Evolutionary conservation across 2,329 filamentous ascomycete genomes (phyloP), one percentile per base, ranked within the genome.

Genomic region (Neonectria faginata): DNA sequence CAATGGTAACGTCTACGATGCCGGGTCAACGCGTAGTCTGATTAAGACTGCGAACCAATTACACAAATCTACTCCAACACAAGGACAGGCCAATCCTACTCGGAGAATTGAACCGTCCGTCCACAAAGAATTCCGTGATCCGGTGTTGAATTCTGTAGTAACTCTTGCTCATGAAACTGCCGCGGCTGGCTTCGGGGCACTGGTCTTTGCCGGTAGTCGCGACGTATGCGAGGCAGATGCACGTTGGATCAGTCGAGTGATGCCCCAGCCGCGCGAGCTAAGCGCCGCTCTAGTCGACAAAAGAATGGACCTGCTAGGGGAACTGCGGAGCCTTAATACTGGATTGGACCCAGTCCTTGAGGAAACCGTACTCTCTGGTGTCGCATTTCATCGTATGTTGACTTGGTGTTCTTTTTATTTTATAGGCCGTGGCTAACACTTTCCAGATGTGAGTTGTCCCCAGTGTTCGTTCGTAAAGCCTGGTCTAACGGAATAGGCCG

Each of bases 191-290:
- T 92, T 89, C 73, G 91, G 92, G 4, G 91, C 87, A 4, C 81
- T 94, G 36, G 86, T 94, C 1, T 94, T 94, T 75, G 91, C 91
- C 64, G 87, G 89, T 60, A 93, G 90, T 72, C 87, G 91, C 9
- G 81, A 84, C 57, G 84, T 85, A 11, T 92, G 90, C 71, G 91
- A 94, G 76, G 83, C 84, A 5, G 87, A 92, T 70, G 90, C 91
- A n/a, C 78, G 84, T 12, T 80, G 90, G 47, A 90, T 94, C 57
- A 89, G 89, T 69, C 85, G 88, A 60, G 89, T 88, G 10, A 84
- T 94, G 81, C 89, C 89, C 7, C 73, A 79, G 5, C 73, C 80
- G 4, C 72, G 81, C 16, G 81, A 84, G 53, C 72, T 87, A 18
- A 81, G 85, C 41, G 65, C 80, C 0, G 76, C 79, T 2, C 77